A percentile compares a stretch with the other conserved stretches of the same genome.
phyloP scores from a whole-genome alignment of 371 early-diverging fungal genomes.

The Mortierella sp. region DNA sequence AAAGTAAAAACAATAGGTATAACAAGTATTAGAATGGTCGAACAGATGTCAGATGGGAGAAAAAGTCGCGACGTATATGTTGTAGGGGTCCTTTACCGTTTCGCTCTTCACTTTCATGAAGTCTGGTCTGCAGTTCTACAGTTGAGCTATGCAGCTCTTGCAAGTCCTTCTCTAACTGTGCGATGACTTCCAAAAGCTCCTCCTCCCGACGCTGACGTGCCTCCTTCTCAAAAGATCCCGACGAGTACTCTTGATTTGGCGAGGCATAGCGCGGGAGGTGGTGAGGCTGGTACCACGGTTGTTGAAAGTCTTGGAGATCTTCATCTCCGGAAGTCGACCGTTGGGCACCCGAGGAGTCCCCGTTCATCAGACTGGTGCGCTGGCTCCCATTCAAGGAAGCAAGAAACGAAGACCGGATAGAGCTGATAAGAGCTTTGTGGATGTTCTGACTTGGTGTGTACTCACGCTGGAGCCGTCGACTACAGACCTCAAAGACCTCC shows the following conservation, averaged over 20 bases:
- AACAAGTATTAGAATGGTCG: neutral
- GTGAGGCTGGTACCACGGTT: neutral
- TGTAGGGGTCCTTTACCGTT: neutral
- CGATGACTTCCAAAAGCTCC: slow-evolving; percentile 3
- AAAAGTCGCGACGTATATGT: neutral
- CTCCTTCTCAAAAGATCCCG: neutral
- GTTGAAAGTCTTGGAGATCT: neutral
- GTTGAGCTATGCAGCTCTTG: slow-evolving; percentile 2
- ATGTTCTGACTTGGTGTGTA: slow-evolving; percentile 7
- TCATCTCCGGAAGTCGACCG: neutral
- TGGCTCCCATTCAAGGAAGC: neutral
- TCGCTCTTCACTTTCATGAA: slow-evolving; percentile 1
- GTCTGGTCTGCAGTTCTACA: neutral
- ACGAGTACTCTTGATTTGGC: neutral
- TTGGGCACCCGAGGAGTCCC: neutral
- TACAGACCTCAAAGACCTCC: slow-evolving; percentile 8
- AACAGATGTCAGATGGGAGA: neutral
- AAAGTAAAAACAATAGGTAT: neutral
- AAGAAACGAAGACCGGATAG: slow-evolving; percentile 19
- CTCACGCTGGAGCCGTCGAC: neutral
- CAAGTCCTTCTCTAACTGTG: slow-evolving; percentile 26
- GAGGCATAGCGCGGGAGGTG: neutral
- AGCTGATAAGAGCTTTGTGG: slow-evolving; percentile 13
- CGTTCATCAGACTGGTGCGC: neutral
- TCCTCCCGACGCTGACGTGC: neutral